phyloP scores from a whole-genome alignment of 2,329 filamentous ascomycete genomes.

The Passalora sequoiae region DNA sequence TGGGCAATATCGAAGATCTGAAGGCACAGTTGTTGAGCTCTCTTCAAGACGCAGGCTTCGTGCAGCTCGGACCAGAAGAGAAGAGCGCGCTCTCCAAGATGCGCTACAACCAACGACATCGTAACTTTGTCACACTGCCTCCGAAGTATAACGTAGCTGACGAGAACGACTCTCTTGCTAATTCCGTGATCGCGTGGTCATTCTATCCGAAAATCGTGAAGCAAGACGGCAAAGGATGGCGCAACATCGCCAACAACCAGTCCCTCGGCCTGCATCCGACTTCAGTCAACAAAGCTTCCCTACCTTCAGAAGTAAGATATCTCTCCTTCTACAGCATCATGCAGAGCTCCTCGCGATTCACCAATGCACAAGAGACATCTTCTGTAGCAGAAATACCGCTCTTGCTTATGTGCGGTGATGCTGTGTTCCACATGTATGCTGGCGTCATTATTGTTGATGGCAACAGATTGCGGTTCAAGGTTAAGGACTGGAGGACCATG shows the following conservation, averaged over 20 bases:
- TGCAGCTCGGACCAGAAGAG: conserved; percentile 70
- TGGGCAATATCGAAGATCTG: conserved; percentile 89
- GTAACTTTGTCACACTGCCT: conserved; percentile 80
- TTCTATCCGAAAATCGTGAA: conserved; percentile 92
- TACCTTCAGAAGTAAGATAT: conserved; percentile 56
- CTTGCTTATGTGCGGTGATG: conserved; percentile 79
- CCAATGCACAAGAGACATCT: conserved; percentile 81
- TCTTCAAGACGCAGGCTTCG: conserved; percentile 77
- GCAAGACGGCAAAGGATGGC: conserved; percentile 77
- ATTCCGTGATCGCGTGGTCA: conserved; percentile 82
- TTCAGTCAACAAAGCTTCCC: conserved; percentile 72
- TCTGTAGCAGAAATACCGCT: conserved; percentile 68
- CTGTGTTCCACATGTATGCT: conserved; percentile 83
- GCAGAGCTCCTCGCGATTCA: conserved; percentile 76
- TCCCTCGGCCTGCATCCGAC: conserved; percentile 79
- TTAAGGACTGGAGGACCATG: conserved; percentile 85
- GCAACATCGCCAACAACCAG: conserved; percentile 91
- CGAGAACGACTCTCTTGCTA: conserved; percentile 71
- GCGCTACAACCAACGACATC: conserved; percentile 58
- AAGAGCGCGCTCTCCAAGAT: conserved; percentile 62
- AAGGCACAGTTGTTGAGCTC: conserved; percentile 86
- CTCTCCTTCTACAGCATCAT: conserved; percentile 96
- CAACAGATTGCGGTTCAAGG: conserved; percentile 76
- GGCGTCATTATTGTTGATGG: conserved; percentile 83
- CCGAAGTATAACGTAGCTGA: conserved; percentile 69